Evolutionary conservation across 345 rosid genomes (phyloP), one percentile per base, ranked within the genome.

Genomic region (Populus nigra): DNA sequence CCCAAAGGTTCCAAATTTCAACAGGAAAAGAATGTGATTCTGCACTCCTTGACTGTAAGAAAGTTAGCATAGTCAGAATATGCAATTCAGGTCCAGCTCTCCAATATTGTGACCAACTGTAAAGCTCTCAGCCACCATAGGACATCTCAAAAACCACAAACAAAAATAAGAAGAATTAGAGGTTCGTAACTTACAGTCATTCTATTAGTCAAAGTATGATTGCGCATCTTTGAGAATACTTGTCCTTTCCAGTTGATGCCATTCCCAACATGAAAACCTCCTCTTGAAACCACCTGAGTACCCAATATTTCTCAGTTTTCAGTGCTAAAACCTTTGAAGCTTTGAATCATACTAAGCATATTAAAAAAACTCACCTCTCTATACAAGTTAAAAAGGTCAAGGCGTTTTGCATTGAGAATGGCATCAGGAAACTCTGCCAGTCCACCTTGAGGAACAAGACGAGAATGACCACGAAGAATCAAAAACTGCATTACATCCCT

Each of bases 211-310:
- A 90, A 82, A 8, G 99, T 96, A 82, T 96, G 97, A 90, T 96
- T 96, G 38, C 97, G 94, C 99, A 96, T 96, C 92, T 94, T 96
- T 31, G 99, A 96, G 88, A 96, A 96, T 82, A 96, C 99, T 86
- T 96, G 99, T 81, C 99, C 99, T 86, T 96, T 96, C 99, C 99
- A 96, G 81, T 96, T 96, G 82, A 96, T 96, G 83, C 99, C 98
- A 76, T 96, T 96, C 33, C 99, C 98, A 43, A 96, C 98, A 62
- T 96, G 97, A 82, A 96, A 96, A 73, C 99, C 99, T 76, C 99
- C 99, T 69, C 99, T 89, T 55, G 99, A 94, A 73, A 96, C 98
- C 76, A 96, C 99, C 99, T 96, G 90, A 80, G 75, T 53, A 80
- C 53, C 73, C 77, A 79, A 22, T 57, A 57, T 66, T 65, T 67